Conservation (phyloP, 495 filamentous ascomycete species). For the Filosporella fistucella region DNA sequence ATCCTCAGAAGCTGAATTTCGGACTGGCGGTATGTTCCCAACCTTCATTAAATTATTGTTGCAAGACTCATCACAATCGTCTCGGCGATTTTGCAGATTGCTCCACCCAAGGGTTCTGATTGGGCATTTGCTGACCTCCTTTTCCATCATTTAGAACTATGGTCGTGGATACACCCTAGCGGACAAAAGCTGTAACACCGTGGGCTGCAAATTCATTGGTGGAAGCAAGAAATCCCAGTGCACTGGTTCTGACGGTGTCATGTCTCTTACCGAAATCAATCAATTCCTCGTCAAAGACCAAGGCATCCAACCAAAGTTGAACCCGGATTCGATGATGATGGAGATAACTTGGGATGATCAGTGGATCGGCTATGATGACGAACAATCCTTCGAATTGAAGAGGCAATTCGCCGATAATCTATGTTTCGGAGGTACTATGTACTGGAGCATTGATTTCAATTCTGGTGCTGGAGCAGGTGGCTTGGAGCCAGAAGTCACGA, state of each 20-base stretch:
- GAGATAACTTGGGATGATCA: slow-evolving; percentile 27
- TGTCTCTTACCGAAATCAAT: slow-evolving; percentile 29
- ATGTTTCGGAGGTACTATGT: slow-evolving; percentile 27
- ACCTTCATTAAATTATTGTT: no score
- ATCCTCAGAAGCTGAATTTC: slow-evolving; percentile 32
- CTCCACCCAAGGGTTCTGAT: no score
- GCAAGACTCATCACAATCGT: no score
- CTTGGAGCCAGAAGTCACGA: slow-evolving; percentile 8
- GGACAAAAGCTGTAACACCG: slow-evolving; percentile 4
- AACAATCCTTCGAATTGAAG: slow-evolving; percentile 23
- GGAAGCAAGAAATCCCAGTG: slow-evolving; percentile 27
- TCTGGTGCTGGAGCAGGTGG: slow-evolving; percentile 11
- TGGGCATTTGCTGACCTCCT: no score
- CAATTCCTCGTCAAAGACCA: no score
- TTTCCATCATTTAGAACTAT: no score
- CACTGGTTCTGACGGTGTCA: slow-evolving; percentile 26
- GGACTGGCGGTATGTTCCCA: slow-evolving; percentile 35
- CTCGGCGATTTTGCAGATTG: no score
- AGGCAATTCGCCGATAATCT: slow-evolving; percentile 23
- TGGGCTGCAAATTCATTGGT: slow-evolving; percentile 26
- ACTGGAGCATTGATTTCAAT: slow-evolving; percentile 17
- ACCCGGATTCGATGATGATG: slow-evolving; percentile 21
- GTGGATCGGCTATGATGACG: slow-evolving; percentile 30
- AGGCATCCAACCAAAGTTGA: slow-evolving; percentile 19
- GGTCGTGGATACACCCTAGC: slow-evolving; percentile 30